Percentiles rank a stretch among this genome's conserved stretches.
Conservation (phyloP, 1,139 yeast genomes). For the Pichia sp. region DNA sequence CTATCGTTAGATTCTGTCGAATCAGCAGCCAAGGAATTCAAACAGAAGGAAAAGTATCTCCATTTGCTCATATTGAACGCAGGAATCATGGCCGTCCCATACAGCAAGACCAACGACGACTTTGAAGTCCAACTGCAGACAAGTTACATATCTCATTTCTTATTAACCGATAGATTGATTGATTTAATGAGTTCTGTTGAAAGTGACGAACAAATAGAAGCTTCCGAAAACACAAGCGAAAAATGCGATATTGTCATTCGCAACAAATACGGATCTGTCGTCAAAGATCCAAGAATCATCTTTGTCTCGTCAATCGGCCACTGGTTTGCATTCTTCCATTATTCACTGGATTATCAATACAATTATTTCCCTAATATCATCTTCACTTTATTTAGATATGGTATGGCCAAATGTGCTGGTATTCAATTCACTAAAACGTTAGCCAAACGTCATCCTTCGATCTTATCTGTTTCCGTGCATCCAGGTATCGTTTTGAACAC, state of each 20-base stretch:
- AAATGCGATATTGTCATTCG: neutral
- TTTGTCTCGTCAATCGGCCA: slow-evolving; percentile 74
- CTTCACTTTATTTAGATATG: slow-evolving; percentile 80
- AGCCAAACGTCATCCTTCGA: slow-evolving; percentile 63
- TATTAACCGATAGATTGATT: slow-evolving; percentile 61
- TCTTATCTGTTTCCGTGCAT: slow-evolving; percentile 67
- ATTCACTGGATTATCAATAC: slow-evolving; percentile 51
- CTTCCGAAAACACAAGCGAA: neutral
- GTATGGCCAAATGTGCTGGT: slow-evolving; percentile 76
- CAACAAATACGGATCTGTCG: slow-evolving; percentile 12
- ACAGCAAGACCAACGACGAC: slow-evolving; percentile 54
- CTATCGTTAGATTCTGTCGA: slow-evolving; percentile 57
- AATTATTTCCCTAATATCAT: slow-evolving; percentile 61
- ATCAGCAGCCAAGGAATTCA: slow-evolving; percentile 51
- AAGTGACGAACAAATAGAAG: slow-evolving; percentile 4
- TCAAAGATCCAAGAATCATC: slow-evolving; percentile 54
- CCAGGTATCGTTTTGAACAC: slow-evolving; percentile 89
- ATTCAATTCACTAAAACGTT: slow-evolving; percentile 71
- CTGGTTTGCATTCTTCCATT: slow-evolving; percentile 49
- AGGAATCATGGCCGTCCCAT: slow-evolving; percentile 79
- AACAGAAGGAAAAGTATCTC: slow-evolving; percentile 47
- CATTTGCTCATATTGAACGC: slow-evolving; percentile 77
- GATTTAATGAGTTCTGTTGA: slow-evolving; percentile 46
- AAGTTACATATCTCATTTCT: slow-evolving; percentile 73
- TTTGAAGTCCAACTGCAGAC: slow-evolving; percentile 83